Percentiles rank a stretch among this genome's conserved stretches.
These are phyloP conservation scores for Rhododendron ferrugineum DNA, from an alignment of 148 eudicot genomes.

Conservation along the genomic window DNA sequence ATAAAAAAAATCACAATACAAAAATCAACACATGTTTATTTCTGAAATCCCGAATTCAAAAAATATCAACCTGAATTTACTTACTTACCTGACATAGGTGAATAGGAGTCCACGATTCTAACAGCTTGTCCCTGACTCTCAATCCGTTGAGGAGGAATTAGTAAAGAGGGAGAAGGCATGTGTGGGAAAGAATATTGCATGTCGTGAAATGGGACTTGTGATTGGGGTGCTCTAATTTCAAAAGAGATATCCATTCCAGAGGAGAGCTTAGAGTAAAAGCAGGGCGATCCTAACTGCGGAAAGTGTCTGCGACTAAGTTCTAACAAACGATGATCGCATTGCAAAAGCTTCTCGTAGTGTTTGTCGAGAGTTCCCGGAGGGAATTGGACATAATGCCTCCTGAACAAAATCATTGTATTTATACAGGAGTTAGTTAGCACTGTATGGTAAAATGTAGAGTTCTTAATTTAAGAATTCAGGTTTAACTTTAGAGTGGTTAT, in stretches of 20 bases:
- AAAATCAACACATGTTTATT: background rate
- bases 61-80: background rate
- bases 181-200: background rate
- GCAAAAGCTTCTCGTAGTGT: slow-evolving; percentile 29
- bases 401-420: background rate
- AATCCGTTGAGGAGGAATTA: background rate
- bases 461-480: background rate
- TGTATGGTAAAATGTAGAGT: background rate
- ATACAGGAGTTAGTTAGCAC: background rate
- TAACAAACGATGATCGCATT: slow-evolving; percentile 20
- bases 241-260: slow-evolving; percentile 2
- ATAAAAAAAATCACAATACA: background rate
- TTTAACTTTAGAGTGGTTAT: background rate
- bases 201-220: background rate
- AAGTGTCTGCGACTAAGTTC: slow-evolving; percentile 24
- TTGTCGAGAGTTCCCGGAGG: slow-evolving; percentile 24
- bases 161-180: background rate
- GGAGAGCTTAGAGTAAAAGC: background rate
- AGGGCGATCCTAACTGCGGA: slow-evolving; percentile 13
- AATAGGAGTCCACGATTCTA: background rate
- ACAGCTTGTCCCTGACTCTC: background rate
- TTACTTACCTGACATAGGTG: slow-evolving; percentile 7
- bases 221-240: background rate
- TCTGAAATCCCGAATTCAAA: background rate
- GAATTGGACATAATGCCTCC: slow-evolving; percentile 27